Evolutionary conservation across 2,329 filamentous ascomycete species (phyloP).

Genomic region (Claviceps sp.): DNA sequence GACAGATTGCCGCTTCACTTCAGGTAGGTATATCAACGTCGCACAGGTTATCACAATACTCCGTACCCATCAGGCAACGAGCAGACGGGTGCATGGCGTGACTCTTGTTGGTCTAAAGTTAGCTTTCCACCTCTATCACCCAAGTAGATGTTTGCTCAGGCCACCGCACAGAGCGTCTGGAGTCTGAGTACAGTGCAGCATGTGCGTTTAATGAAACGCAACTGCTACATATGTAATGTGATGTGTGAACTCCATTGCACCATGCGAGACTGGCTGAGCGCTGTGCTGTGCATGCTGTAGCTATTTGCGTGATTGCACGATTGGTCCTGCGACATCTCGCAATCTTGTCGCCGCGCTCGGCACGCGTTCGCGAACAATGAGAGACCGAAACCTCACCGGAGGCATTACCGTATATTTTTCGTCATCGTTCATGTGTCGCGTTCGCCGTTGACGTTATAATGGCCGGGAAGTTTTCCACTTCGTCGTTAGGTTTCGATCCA

Average conservation of each 20-base stretch:
- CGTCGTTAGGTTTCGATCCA: neutral
- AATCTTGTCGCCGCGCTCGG: too few relatives aligned
- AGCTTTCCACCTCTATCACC: neutral
- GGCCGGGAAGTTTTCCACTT: too few relatives aligned
- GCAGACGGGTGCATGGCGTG: neutral
- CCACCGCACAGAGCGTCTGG: neutral
- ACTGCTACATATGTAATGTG: neutral
- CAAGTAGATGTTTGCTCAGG: neutral
- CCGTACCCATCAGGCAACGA: neutral
- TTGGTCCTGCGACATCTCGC: too few relatives aligned
- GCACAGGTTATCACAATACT: neutral
- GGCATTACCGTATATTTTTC: too few relatives aligned
- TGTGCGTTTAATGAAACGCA: neutral
- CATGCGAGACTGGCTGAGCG: too few relatives aligned
- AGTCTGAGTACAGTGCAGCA: neutral
- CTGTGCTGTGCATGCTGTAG: too few relatives aligned
- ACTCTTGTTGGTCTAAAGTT: neutral
- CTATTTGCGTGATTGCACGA: too few relatives aligned
- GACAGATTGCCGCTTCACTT: neutral
- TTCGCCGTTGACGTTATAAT: neutral
- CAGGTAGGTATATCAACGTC: neutral
- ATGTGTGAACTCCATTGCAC: neutral
- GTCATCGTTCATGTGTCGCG: neutral
- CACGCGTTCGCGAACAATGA: too few relatives aligned
- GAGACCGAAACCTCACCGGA: too few relatives aligned